These are phyloP conservation scores for Trichoderma sp. DNA, from an alignment of 2,329 filamentous ascomycete genomes.

Conservation along the genomic window DNA sequence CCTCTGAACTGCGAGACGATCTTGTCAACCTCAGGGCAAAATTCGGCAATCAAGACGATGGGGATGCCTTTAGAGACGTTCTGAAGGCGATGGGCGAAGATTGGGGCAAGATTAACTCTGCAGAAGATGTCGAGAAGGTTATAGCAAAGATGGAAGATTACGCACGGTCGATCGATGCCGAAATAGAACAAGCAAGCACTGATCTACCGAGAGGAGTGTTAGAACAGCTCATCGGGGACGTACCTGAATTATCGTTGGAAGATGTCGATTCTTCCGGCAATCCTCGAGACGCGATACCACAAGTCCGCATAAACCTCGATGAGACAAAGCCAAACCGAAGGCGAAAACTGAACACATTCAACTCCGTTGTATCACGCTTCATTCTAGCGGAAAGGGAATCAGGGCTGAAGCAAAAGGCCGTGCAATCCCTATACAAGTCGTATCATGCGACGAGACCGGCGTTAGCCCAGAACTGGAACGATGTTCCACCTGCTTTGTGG, in stretches of 20 bases:
- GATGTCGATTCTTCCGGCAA: too few relatives aligned
- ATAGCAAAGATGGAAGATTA: constrained; percentile 39
- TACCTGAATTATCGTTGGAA: constrained; percentile 30
- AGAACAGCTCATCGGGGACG: constrained; percentile 35
- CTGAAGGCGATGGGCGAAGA: constrained; percentile 36
- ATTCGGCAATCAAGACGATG: constrained; percentile 39
- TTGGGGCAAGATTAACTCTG: constrained; percentile 35
- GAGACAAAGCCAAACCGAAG: constrained; percentile 42
- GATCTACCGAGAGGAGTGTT: constrained; percentile 37
- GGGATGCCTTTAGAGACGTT: constrained; percentile 39
- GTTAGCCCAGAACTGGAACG: constrained; percentile 49
- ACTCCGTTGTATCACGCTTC: constrained; percentile 32
- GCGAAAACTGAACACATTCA: constrained; percentile 42
- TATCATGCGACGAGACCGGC: constrained; percentile 50
- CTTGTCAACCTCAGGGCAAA: constrained; percentile 42
- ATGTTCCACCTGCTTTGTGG: constrained; percentile 63
- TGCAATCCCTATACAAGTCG: constrained; percentile 49
- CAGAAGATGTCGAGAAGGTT: constrained; percentile 39
- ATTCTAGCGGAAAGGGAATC: constrained; percentile 33
- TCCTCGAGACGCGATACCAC: constrained; percentile 30
- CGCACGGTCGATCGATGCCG: constrained; percentile 37
- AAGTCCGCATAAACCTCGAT: constrained; percentile 36
- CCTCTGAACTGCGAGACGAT: constrained; percentile 39
- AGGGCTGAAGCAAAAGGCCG: constrained; percentile 37
- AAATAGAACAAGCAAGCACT: constrained; percentile 36